Base-by-base conservation (phyloP, 2,329 filamentous ascomycete genomes). In the Achaetomium macrosporum region DNA sequence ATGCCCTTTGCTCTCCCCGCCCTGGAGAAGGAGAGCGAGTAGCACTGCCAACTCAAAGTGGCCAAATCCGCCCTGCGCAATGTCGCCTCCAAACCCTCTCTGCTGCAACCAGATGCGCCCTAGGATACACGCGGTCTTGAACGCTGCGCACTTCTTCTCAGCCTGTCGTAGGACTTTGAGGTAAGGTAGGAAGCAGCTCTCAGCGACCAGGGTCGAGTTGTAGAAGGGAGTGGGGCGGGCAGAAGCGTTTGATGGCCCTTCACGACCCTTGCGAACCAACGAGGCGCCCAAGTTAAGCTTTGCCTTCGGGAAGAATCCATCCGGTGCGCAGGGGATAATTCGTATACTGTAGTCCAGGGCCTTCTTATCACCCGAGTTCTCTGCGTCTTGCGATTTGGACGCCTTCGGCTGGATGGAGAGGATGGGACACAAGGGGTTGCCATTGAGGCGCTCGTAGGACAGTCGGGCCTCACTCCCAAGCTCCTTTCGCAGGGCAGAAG, bases 71-170 rank as follows among this genome's bases (percentile, higher is more conserved):
- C 93, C 92, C 41, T 77, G 73, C 2, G 81, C 76, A n/a, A 90
- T 69, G 19, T 78, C 73, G 42, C 87, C 81, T 15, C 78, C 79
- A 59, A 96, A 88, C 0, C 90, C 90, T 51, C 92, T 82, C 69
- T 97, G 92, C 60, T 85, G 84, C 39, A 99, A 77, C 93, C 93
- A 99, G 51, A 88, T 81, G 53, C 87, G 83, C 25, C 92, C 93
- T 19, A 99, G 77, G 8, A 95, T 76, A 66, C 90, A 95, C 9
- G 90, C 88, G 67, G 96, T 90, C 53, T 79, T 77, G 68, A 91
- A 96, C 4, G 83, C 80, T 13, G 83, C 71, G 61, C 87, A 90
- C 45, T 82, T 79, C 47, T 81, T 87, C 36, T 83, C 78, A 10
- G 85, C 77, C n/a, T 77, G 76, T 58, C 91, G 80, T 3, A 96